Evolutionary conservation across 352 stramenopile species (phyloP), one percentile per base, ranked within the genome.

Genomic region (Pythium grandisporangium): DNA sequence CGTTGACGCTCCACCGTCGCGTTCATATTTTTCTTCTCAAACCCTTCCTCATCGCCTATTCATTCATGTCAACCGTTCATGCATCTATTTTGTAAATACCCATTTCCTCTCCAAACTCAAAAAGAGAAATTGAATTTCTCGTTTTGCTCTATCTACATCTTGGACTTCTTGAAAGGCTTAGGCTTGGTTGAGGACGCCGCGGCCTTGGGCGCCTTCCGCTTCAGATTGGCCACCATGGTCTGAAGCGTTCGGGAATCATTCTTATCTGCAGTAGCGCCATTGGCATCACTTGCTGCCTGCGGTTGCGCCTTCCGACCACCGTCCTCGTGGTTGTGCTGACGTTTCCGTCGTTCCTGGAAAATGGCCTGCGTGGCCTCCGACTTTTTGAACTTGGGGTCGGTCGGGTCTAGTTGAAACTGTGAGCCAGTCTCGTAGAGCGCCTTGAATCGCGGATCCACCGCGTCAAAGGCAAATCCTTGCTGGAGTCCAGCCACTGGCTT

Each of bases 381-480:
- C 45, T 85, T 80, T 38, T 85, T 84, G 43, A 88, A 93, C 53
- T 88, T 87, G 1, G 80, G 59, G 45, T 93, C 76, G 20, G 80
- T 93, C 34, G 80, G 80, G 44, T 93, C 80, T 2, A 93, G 52
- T 40, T 86, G 74, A 57, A 89, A 93, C 32, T 78, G 69, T 7
- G 74, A 79, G 38, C 73, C 68, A 49, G 84, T 82, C 26, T 72
- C 57, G 46, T 90, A 89, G 43, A 93, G 56, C 24, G 75, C 75
- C 10, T 52, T 49, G 57, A 93, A 93, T 51, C 80, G 80, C 2
- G 74, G 61, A 49, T 93, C 80, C 1, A 52, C 63, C 2, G 75
- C 74, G 36, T 93, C 66, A 32, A 93, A 91, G 44, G 58, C 55
- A 38, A 93, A 93, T 19, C 65, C 70, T 43, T 88, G 56, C 53